Base-by-base conservation (phyloP, 331 rosid genomes). In the Rhamnella rubrinervis region DNA sequence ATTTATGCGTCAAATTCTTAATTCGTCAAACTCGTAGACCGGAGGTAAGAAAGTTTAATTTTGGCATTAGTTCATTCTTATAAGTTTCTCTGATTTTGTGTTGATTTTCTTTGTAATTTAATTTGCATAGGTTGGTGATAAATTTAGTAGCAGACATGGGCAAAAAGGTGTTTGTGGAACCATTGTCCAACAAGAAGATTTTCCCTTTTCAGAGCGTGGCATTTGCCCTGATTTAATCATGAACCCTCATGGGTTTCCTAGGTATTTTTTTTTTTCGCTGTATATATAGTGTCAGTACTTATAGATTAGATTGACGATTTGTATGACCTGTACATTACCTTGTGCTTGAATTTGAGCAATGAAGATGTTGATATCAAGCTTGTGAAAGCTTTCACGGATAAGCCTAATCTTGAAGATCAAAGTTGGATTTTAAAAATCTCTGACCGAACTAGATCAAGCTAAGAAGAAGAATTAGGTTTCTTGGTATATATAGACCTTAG, bases 241-340 rank as follows among this genome's bases (percentile, higher is more conserved):
- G 98, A 93, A 93, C 68, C 98, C 97, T 73, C 98, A 93, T 77
- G 98, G 98, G 73, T 93, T 93, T 78, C 97, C 98, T 28, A 93
- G 98, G 98, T 89, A 76, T 73, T 26, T n/a, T 19, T 14, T 14
- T 71, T 46, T 56, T 53, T 14, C 16, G 55, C 55, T 59, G 16
- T 44, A 10, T 44, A 10, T 44, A 1, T 44, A 10, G 49, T 44
- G 49, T 44, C 1, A 31, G 35, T 31, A 31, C 4, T 3, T 31
- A 44, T 44, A 44, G 49, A 9, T 44, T 44, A 44, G 11, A 14
- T 44, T 44, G 49, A 44, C 49, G 1, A 44, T 11, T 40, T 44
- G 49, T 4, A 44, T 44, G 11, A 44, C 3, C 12, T 44, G 47
- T 31, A 31, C 35, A 0, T 4, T 31, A 26, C 35, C 35, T 31